Conservation (phyloP, 1,284 basidiomycete species). For the Melampsora americana region DNA sequence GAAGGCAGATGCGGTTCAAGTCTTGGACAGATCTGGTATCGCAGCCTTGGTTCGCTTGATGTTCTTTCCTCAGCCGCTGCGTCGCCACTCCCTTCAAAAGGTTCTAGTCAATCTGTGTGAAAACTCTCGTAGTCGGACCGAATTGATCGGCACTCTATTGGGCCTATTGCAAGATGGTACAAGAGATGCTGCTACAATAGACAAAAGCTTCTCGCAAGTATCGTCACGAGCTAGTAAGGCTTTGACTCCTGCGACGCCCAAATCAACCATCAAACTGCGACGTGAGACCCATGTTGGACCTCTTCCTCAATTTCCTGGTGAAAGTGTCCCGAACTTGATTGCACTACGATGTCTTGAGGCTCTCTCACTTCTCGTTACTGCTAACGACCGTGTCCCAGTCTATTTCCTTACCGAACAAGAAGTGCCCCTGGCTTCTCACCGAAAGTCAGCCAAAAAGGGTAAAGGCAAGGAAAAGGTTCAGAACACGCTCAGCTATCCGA, state of each 20-base stretch:
- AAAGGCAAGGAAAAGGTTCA: constrained; percentile 81
- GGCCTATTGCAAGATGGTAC: constrained; percentile 92
- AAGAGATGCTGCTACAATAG: constrained; percentile 83
- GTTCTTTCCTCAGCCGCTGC: constrained; percentile 90
- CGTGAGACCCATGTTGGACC: constrained; percentile 48
- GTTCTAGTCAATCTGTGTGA: constrained; percentile 93
- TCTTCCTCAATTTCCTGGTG: constrained; percentile 68
- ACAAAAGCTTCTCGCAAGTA: constrained; percentile 90
- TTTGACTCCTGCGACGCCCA: constrained; percentile 61
- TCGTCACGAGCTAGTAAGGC: constrained; percentile 68
- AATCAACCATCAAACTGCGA: constrained; percentile 63
- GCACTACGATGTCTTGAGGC: constrained; percentile 89
- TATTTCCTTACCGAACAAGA: constrained; percentile 96
- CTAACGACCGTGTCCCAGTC: constrained; percentile 74
- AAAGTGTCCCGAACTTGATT: constrained; percentile 82
- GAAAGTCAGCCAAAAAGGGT: constrained; percentile 70
- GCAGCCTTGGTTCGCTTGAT: constrained; percentile 86
- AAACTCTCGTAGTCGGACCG: constrained; percentile 83
- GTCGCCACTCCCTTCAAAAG: constrained; percentile 79
- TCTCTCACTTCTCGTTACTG: constrained; percentile 74
- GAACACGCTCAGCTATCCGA: constrained; percentile 71
- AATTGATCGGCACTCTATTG: constrained; percentile 87
- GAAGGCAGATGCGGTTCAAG: constrained; percentile 79
- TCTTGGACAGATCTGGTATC: constrained; percentile 86
- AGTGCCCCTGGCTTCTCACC: constrained; percentile 69